Base-by-base conservation (phyloP, 2,329 filamentous ascomycete species). In the Hawksworthiomyces lignivorus region DNA sequence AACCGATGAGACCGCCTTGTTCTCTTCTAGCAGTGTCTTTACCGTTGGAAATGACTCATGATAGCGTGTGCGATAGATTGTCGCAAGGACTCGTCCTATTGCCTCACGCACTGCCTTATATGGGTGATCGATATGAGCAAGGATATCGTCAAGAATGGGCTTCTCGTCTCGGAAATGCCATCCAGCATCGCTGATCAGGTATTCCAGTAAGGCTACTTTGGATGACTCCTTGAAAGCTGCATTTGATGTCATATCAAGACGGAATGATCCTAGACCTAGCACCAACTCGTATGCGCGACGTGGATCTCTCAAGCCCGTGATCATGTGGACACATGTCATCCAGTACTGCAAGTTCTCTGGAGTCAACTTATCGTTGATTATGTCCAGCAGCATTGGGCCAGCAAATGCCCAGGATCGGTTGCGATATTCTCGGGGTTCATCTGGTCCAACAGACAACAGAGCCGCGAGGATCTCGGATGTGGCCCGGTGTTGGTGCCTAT, bases 221-320 rank as follows among this genome's bases (percentile, higher is more conserved):
- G 90, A 94, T 42, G 90, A 95, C 60, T 98, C 94, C 61, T 98
- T 98, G 73, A 98, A 98, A 0, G 92, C 92, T 4, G 94, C 92
- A 57, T 97, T 96, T 0, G 90, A 96, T 6, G 78, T 72, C 82
- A 97, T 90, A 58, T 98, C 92, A 9, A 98, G 72, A 22, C 87
- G 77, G 75, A 97, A 97, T 41, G 81, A 78, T 35, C 84, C 77
- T 17, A 98, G 70, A 62, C 80, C 83, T 49, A 92, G 83, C 27
- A 95, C 77, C 48, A 98, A 73, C 50, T 94, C 90, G 69, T 84
- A 88, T 4, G 81, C 81, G 48, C 90, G 80, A 33, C 94, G 79
- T 11, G 92, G 90, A 61, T 98, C 92, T 55, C 92, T 90, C 10
- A 83, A 81, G 52, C 94, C 87, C 31, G 95, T 70, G 20, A 94